A percentile compares a stretch with the other conserved stretches of the same genome.
These are phyloP conservation scores for Basidiobolus meristosporus DNA, from an alignment of 371 early-diverging fungal genomes.

Conservation along the genomic window DNA sequence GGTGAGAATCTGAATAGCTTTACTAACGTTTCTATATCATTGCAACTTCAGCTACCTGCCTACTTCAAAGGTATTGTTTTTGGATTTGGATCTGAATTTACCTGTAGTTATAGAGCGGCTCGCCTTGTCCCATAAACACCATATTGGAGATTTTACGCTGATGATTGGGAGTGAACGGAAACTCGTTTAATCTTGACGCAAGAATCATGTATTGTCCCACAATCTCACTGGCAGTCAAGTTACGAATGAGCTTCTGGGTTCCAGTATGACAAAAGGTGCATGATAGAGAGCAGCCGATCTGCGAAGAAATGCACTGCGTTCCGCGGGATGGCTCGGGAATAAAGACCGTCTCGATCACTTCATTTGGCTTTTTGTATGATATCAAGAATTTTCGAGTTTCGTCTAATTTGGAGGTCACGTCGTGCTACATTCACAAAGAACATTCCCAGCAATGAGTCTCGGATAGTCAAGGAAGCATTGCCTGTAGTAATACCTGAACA, in stretches of 20 bases:
- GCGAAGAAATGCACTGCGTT: constrained; percentile 77
- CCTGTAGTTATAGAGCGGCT: constrained; percentile 72
- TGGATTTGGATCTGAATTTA: constrained; percentile 1
- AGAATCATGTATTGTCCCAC: constrained; percentile 71
- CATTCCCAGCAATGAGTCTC: background rate
- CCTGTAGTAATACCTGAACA: constrained; percentile 22
- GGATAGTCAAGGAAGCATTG: too few species aligned
- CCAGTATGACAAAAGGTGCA: constrained; percentile 90
- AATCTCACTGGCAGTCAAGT: constrained; percentile 64
- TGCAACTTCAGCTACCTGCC: too few species aligned
- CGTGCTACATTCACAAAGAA: background rate
- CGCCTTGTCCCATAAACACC: constrained; percentile 89
- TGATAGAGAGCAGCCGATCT: constrained; percentile 73
- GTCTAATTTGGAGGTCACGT: constrained; percentile 13
- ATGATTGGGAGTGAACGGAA: constrained; percentile 16
- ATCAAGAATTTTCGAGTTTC: constrained; percentile 23
- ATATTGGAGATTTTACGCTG: constrained; percentile 48
- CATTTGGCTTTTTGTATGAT: constrained; percentile 18
- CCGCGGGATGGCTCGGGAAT: constrained; percentile 47
- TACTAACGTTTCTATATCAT: constrained; percentile 29
- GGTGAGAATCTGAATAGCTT: constrained; percentile 51
- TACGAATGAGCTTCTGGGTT: constrained; percentile 63
- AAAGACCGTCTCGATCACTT: constrained; percentile 39
- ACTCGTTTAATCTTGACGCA: constrained; percentile 31
- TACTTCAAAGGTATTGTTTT: background rate